These are phyloP conservation scores for Corinectria fuckeliana DNA, from an alignment of 2,329 filamentous ascomycete genomes.

Conservation along the genomic window DNA sequence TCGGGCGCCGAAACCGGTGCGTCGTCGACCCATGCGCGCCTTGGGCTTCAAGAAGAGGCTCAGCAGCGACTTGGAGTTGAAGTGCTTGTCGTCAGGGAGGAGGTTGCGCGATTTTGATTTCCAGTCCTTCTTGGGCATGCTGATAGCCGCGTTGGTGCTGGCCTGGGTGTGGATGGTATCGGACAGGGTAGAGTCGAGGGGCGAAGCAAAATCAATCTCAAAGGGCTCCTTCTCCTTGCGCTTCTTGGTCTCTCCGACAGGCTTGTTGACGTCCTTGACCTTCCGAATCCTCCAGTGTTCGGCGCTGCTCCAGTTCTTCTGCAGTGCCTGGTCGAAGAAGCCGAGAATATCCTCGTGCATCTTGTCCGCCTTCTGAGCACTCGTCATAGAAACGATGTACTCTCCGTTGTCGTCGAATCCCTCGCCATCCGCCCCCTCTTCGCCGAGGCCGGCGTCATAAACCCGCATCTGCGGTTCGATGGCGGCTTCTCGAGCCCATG, in stretches of 20 bases:
- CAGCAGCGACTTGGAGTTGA: slow-evolving; percentile 90
- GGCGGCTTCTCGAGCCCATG: slow-evolving; percentile 90
- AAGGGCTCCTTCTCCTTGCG: slow-evolving; percentile 97
- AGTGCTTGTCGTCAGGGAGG: slow-evolving; percentile 96
- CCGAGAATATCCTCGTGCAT: slow-evolving; percentile 94
- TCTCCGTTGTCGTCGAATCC: slow-evolving; percentile 64
- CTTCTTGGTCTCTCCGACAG: slow-evolving; percentile 64
- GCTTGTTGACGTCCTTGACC: slow-evolving; percentile 80
- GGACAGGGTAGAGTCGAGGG: slow-evolving; percentile 73
- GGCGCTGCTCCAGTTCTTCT: slow-evolving; percentile 98
- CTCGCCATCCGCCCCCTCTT: slow-evolving; percentile 53
- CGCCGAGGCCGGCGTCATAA: slow-evolving; percentile 70
- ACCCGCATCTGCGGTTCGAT: slow-evolving; percentile 85
- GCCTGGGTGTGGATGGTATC: slow-evolving; percentile 84
- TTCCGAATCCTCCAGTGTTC: slow-evolving; percentile 98
- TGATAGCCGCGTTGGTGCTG: slow-evolving; percentile 80
- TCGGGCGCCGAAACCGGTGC: slow-evolving; percentile 56
- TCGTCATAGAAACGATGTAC: slow-evolving; percentile 81
- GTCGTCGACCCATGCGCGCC: slow-evolving; percentile 76
- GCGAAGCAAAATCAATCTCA: slow-evolving; percentile 85
- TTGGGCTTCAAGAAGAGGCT: slow-evolving; percentile 95
- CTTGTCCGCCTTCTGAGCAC: slow-evolving; percentile 67
- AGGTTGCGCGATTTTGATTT: slow-evolving; percentile 92
- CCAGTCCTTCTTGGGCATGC: slow-evolving; percentile 92
- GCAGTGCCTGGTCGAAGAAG: slow-evolving; percentile 95